A percentile compares a stretch with the other conserved stretches of the same genome.
phyloP scores from a whole-genome alignment of 2,329 filamentous ascomycete species.

The Ophiostoma montium region DNA sequence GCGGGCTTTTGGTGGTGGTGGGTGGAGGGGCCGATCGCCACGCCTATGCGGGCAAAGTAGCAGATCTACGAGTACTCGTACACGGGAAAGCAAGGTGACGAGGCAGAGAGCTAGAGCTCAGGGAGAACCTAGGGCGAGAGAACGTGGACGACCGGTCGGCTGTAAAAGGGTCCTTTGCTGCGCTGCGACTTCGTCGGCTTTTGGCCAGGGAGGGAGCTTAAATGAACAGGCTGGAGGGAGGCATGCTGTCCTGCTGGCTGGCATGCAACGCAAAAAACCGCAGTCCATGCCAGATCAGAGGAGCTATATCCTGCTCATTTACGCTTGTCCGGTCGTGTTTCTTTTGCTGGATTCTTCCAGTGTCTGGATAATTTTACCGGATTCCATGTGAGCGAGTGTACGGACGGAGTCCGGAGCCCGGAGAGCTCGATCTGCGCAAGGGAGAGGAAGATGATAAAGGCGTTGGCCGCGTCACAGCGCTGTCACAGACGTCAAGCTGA shows the following conservation, averaged over 20 bases:
- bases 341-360: no score
- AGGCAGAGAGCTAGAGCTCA: background rate
- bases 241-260: conserved; percentile 2
- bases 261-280: conserved; percentile 3
- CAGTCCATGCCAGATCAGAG: no score
- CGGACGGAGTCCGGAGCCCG: no score
- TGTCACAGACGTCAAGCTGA: background rate
- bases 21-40: background rate
- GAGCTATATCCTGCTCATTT: no score
- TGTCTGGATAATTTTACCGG: no score
- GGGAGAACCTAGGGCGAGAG: background rate
- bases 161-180: background rate
- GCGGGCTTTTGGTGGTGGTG: background rate
- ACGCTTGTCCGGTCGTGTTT: no score
- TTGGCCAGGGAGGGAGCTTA: conserved; percentile 5
- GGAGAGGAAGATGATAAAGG: background rate
- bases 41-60: no score
- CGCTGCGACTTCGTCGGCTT: background rate
- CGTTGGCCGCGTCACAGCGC: no score
- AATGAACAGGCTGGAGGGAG: background rate
- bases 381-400: no score
- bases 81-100: background rate
- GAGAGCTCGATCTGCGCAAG: conserved; percentile 1
- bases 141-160: background rate
- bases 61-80: background rate